Percentiles rank a stretch among this genome's conserved stretches.
Evolutionary conservation across 129 eudicot genomes (phyloP).

Genomic region (Centaurea solstitialis): DNA sequence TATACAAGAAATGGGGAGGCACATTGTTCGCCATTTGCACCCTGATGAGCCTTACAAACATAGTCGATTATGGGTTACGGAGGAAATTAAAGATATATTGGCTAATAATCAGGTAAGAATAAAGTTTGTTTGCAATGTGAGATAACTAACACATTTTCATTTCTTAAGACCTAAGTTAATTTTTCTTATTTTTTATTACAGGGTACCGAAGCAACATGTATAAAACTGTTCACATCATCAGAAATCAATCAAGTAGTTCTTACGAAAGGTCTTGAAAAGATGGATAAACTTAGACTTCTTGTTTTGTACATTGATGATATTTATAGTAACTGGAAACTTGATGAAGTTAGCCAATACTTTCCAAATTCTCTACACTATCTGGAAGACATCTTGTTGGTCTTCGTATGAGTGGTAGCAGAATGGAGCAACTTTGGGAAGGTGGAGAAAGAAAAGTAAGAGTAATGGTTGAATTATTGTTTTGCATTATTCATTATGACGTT

Average conservation of each 20-base stretch:
- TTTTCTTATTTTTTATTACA: too few species aligned
- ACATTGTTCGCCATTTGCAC: background rate
- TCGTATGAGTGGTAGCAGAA: background rate
- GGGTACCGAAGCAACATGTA: background rate
- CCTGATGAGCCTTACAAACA: background rate
- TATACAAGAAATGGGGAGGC: too few species aligned
- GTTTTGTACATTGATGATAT: too few species aligned
- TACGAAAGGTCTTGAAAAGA: background rate
- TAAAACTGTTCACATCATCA: too few species aligned
- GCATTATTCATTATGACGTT: background rate
- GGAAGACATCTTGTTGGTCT: background rate
- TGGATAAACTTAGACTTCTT: background rate
- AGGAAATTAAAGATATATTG: too few species aligned
- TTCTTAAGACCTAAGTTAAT: background rate
- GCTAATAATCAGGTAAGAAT: background rate
- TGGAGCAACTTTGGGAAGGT: background rate
- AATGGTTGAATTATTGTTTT: background rate
- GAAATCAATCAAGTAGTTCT: too few species aligned
- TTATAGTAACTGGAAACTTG: too few species aligned
- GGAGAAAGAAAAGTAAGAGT: too few species aligned
- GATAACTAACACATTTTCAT: background rate
- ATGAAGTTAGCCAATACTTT: background rate
- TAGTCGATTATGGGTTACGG: background rate
- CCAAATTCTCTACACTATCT: background rate
- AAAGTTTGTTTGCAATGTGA: background rate